phyloP scores from a whole-genome alignment of 202 grass and related monocot species.

The Setaria viridis region DNA sequence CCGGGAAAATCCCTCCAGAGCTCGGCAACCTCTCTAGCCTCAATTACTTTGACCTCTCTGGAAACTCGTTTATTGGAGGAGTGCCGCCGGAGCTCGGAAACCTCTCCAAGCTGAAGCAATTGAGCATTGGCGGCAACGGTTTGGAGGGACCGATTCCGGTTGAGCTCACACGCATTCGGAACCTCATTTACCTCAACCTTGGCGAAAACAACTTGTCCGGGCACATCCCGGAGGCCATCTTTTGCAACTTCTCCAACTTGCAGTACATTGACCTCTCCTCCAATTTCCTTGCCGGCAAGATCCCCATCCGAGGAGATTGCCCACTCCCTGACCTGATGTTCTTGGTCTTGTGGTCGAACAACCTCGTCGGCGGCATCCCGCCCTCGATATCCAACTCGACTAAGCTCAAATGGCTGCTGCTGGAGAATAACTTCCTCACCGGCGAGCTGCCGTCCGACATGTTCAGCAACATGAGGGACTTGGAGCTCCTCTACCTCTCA shows the following conservation, averaged over 20 bases:
- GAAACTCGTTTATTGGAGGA: conserved; percentile 56
- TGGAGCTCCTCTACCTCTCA: conserved; percentile 73
- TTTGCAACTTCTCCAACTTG: conserved; percentile 75
- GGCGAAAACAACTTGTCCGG: conserved; percentile 68
- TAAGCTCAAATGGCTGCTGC: conserved; percentile 76
- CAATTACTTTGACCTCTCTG: conserved; percentile 67
- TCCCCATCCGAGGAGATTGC: conserved; percentile 61
- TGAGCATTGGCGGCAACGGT: conserved; percentile 64
- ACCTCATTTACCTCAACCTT: conserved; percentile 68
- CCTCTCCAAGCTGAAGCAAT: conserved; percentile 54
- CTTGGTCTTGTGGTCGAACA: conserved; percentile 87
- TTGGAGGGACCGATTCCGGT: conserved; percentile 60
- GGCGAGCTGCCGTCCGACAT: conserved; percentile 70
- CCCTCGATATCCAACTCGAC: conserved; percentile 72
- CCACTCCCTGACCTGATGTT: conserved; percentile 65
- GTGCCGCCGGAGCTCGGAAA: conserved; percentile 68
- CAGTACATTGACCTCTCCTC: conserved; percentile 80
- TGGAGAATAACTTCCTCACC: conserved; percentile 72
- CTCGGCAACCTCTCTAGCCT: conserved; percentile 71
- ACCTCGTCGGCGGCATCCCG: conserved; percentile 69
- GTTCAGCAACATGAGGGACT: conserved; percentile 61
- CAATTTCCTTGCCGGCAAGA: conserved; percentile 67
- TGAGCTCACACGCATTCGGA: conserved; percentile 54
- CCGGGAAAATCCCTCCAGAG: conserved; percentile 44
- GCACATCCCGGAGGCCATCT: conserved; percentile 61